phyloP scores from a whole-genome alignment of 805 yeast species.

The Ogataea thermomethanolica region DNA sequence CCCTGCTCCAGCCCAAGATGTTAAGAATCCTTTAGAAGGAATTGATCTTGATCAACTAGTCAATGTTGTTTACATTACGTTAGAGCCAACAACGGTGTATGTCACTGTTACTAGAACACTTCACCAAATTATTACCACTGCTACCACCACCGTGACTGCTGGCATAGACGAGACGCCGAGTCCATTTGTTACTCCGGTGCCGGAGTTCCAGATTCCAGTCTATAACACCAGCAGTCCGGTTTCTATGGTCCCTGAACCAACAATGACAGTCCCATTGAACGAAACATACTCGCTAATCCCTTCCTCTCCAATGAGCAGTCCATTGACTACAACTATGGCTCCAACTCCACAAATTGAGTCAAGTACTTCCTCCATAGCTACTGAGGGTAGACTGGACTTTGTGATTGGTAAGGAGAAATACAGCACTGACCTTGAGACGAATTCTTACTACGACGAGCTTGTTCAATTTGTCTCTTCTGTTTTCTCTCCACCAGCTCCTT shows the following conservation, averaged over 20 bases:
- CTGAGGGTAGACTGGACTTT: conserved; percentile 8
- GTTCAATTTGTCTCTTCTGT: conserved; percentile 17
- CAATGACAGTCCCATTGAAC: too few species aligned
- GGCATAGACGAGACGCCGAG: conserved; percentile 5
- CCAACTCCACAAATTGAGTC: conserved; percentile 1
- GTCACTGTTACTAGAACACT: conserved; percentile 27
- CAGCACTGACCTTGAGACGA: not conserved
- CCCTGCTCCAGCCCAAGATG: conserved; percentile 5
- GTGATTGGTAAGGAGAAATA: conserved; percentile 10
- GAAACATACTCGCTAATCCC: too few species aligned
- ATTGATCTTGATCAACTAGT: conserved; percentile 21
- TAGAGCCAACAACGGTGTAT: conserved; percentile 24
- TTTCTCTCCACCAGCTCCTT: conserved; percentile 8
- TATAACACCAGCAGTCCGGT: too few species aligned
- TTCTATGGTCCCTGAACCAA: too few species aligned
- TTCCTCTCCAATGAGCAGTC: not conserved
- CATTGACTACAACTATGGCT: not conserved
- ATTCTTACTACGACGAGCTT: conserved; percentile 12
- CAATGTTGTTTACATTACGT: conserved; percentile 27
- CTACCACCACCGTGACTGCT: conserved; percentile 16
- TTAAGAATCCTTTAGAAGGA: conserved; percentile 13
- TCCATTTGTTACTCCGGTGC: too few species aligned
- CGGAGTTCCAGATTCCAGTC: too few species aligned
- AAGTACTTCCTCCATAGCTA: not conserved
- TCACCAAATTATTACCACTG: conserved; percentile 10